Percentiles rank a stretch among this genome's conserved stretches.
These are phyloP conservation scores for Suillus clintonianus DNA, from an alignment of 768 basidiomycete species.

Conservation along the genomic window DNA sequence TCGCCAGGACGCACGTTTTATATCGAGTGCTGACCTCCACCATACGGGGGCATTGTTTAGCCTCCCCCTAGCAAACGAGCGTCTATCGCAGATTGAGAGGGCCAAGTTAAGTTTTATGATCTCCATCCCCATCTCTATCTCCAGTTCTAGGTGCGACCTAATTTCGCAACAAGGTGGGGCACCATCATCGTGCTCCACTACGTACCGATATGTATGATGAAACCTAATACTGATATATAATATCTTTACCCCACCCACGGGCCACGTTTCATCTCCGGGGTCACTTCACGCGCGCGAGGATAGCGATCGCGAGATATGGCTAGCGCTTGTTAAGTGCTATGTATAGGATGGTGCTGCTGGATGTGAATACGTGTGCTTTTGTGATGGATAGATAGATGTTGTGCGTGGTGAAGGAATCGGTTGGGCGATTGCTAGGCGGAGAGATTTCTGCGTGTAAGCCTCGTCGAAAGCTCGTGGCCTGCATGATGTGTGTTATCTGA, in stretches of 20 bases:
- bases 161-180: neutral
- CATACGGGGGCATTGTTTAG: neutral
- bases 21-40: neutral
- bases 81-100: neutral
- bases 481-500: conserved; percentile 65
- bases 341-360: neutral
- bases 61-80: neutral
- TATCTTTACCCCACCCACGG: conserved; percentile 1
- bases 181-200: neutral
- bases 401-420: neutral
- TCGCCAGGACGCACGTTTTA: neutral
- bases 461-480: conserved; percentile 13
- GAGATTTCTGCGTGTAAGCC: neutral
- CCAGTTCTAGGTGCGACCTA: neutral
- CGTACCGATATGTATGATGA: neutral
- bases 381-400: too few species aligned
- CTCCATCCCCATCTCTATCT: neutral
- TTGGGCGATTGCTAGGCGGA: neutral
- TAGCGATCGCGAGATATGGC: neutral
- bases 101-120: neutral
- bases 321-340: neutral
- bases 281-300: neutral
- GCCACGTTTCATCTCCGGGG: neutral
- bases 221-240: too few species aligned
- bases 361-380: conserved; percentile 4